Conservation (phyloP, 108 stramenopile species). For the Pseudonitzschia pungens region DNA sequence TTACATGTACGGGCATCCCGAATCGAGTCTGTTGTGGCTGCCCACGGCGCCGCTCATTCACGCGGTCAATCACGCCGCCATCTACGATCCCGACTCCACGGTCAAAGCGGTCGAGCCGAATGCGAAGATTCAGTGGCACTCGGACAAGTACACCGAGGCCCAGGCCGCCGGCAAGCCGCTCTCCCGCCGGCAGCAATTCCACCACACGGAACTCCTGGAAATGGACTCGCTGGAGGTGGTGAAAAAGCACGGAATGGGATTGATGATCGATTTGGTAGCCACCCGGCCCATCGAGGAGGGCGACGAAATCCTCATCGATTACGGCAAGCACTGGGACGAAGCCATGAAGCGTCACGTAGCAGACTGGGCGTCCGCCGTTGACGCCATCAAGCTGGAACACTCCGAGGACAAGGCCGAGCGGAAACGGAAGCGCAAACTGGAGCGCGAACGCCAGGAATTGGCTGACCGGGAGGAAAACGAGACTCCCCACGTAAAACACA, state of each 20-base stretch:
- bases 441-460: conserved; percentile 22
- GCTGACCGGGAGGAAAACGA: too few species aligned
- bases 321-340: conserved; percentile 51
- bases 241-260: conserved; percentile 35
- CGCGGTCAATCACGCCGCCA: conserved; percentile 21
- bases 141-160: background rate
- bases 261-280: conserved; percentile 60
- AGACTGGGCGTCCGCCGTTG: background rate
- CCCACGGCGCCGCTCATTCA: conserved; percentile 42
- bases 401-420: conserved; percentile 26
- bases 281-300: conserved; percentile 38
- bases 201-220: conserved; percentile 33
- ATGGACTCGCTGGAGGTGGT: conserved; percentile 8
- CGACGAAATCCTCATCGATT: conserved; percentile 63
- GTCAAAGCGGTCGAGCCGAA: conserved; percentile 17
- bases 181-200: conserved; percentile 24
- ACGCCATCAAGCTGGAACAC: conserved; percentile 22
- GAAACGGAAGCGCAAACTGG: conserved; percentile 13
- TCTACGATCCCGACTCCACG: background rate
- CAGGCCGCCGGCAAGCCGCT: conserved; percentile 8
- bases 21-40: conserved; percentile 54
- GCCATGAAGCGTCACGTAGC: conserved; percentile 18
- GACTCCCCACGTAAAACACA: background rate
- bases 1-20: conserved; percentile 59
- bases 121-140: conserved; percentile 30